phyloP scores from a whole-genome alignment of 1,284 basidiomycete species.

The Cutaneotrichosporon mucoides region DNA sequence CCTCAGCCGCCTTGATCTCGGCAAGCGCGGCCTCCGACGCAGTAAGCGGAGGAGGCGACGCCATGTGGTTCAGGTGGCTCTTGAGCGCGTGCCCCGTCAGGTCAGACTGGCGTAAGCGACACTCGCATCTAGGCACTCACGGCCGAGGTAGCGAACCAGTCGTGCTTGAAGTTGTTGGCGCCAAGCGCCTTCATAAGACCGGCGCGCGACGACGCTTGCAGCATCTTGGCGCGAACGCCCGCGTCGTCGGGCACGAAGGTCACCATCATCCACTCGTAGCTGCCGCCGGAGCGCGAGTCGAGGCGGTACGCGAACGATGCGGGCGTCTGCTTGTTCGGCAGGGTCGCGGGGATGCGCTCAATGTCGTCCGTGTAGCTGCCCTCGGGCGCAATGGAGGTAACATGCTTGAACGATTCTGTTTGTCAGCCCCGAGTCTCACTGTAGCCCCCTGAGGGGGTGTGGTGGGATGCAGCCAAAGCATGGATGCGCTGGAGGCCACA shows the following conservation, averaged over 20 bases:
- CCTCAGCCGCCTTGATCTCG: conserved; percentile 68
- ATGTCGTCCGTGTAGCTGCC: conserved; percentile 43
- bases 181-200: conserved; percentile 71
- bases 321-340: conserved; percentile 42
- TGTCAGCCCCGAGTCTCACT: background rate
- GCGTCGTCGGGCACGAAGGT: conserved; percentile 49
- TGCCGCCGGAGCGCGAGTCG: conserved; percentile 37
- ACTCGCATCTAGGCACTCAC: conserved; percentile 54
- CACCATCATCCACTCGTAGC: conserved; percentile 49
- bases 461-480: background rate
- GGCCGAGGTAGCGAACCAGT: conserved; percentile 74
- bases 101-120: conserved; percentile 36
- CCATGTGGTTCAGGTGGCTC: conserved; percentile 66
- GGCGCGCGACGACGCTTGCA: conserved; percentile 79
- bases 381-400: conserved; percentile 31
- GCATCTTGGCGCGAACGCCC: conserved; percentile 63
- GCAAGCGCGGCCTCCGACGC: conserved; percentile 73
- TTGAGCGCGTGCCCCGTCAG: conserved; percentile 58
- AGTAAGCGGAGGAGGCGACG: conserved; percentile 74
- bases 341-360: conserved; percentile 30
- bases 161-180: conserved; percentile 68
- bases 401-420: conserved; percentile 40
- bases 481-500: background rate
- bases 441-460: background rate
- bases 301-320: conserved; percentile 47